phyloP scores from a whole-genome alignment of 164 flowering plant genomes.

The Santalum album region DNA sequence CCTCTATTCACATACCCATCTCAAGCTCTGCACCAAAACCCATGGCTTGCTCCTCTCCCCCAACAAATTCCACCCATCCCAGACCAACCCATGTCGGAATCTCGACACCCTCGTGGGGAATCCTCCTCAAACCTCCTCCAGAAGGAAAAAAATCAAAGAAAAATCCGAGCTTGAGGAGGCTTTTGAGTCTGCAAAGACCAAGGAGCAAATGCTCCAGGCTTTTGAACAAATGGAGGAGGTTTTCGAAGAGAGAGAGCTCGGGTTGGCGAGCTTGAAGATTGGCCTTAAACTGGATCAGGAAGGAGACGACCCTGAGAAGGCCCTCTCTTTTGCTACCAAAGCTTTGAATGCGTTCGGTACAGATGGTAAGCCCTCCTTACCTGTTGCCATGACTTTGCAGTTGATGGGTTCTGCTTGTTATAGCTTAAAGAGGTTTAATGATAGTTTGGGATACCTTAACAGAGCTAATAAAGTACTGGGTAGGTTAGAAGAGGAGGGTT shows the following conservation, averaged over 20 bases:
- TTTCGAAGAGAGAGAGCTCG: slow-evolving; percentile 61
- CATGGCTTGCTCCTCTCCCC: slow-evolving; percentile 20
- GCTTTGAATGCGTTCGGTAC: slow-evolving; percentile 53
- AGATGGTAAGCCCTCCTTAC: slow-evolving; percentile 33
- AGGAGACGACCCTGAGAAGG: slow-evolving; percentile 64
- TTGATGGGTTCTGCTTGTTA: slow-evolving; percentile 69
- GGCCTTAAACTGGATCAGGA: slow-evolving; percentile 70
- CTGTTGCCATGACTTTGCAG: slow-evolving; percentile 73
- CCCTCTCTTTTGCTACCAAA: slow-evolving; percentile 48
- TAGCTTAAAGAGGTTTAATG: slow-evolving; percentile 55
- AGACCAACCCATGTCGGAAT: slow-evolving; percentile 33
- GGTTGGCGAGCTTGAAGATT: slow-evolving; percentile 64
- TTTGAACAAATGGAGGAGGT: slow-evolving; percentile 53
- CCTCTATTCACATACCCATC: slow-evolving; percentile 17
- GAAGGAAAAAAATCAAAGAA: slow-evolving; percentile 50
- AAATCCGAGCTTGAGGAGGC: slow-evolving; percentile 57
- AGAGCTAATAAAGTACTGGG: slow-evolving; percentile 58
- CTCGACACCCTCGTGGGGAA: slow-evolving; percentile 40
- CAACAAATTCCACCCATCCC: slow-evolving; percentile 19
- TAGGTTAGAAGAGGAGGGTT: slow-evolving; percentile 44
- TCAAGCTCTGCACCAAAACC: slow-evolving; percentile 25
- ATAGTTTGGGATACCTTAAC: slow-evolving; percentile 64
- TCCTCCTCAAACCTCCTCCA: slow-evolving; percentile 34
- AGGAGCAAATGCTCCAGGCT: slow-evolving; percentile 47
- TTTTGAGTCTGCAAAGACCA: slow-evolving; percentile 57